Base-by-base conservation (phyloP, 2,329 filamentous ascomycete genomes). In the Penicillium sp. region DNA sequence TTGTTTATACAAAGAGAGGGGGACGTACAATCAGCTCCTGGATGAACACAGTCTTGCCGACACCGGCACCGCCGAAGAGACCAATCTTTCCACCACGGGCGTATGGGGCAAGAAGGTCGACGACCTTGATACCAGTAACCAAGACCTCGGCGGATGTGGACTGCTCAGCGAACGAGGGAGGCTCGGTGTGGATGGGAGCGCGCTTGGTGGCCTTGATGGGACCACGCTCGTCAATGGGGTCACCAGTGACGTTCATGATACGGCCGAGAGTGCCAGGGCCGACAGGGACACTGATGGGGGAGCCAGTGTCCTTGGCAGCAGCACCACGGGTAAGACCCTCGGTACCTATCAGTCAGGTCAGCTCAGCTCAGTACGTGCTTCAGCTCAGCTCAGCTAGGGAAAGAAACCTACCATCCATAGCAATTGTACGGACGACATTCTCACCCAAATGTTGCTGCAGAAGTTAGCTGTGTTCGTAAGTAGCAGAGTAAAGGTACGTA, bases 61-160 rank as follows among this genome's bases (percentile, higher is more conserved):
- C 94, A 95, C 94, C 94, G 72, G 94, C 94, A 93, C 94, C 94
- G 82, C 94, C 94, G 83, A 99, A 99, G 70, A 99, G 91, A 90
- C 94, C 94, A 86, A 99, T 99, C 89, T 99, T 99, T 87, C 94
- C 94, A 91, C 94, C 94, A 95, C 94, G 94, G 77, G 94, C 94
- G 81, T 99, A 99, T 73, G 94, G 94, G 71, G 94, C 94, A 74
- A 99, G 87, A 67, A 99, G 86, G 79, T 99, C 94, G 81, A 99
- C 94, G 79, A 99, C 94, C 89, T 99, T 99, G 87, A 99, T 99
- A 88, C 94, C 94, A 68, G 94, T 99, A 72, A 95, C 90, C 69
- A 99, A 87, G 79, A 99, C 87, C 83, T 99, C 94, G 70, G 94
- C 94, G 71, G 86, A 83, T 70, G 94, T 99, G 66, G 94, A 95